phyloP scores from a whole-genome alignment of 345 rosid species.

The Populus simonii region DNA sequence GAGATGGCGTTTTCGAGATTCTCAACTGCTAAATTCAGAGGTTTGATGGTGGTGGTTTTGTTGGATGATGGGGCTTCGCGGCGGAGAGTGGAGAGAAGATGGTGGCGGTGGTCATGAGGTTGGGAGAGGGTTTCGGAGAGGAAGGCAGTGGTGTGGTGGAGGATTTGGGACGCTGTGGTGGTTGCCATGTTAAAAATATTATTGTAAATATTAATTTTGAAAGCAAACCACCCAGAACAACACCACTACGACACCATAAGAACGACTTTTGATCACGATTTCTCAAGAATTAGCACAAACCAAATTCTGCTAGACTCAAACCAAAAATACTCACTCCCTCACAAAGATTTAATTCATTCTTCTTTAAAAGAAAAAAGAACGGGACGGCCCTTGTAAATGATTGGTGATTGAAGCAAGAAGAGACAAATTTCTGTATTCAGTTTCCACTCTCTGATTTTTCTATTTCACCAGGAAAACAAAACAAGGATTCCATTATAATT shows the following conservation, averaged over 20 bases:
- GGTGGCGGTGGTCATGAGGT: slow-evolving; percentile 39
- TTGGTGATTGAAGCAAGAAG: not conserved
- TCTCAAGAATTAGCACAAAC: too few relatives aligned
- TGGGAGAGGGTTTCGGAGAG: slow-evolving; percentile 41
- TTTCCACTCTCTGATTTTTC: too few relatives aligned
- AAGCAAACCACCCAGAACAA: too few relatives aligned
- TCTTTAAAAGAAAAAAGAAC: too few relatives aligned
- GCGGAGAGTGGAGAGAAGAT: slow-evolving; percentile 37
- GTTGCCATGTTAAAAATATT: not conserved
- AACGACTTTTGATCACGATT: too few relatives aligned
- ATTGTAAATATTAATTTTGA: too few relatives aligned
- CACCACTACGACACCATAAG: too few relatives aligned
- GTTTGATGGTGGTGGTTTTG: slow-evolving; percentile 25
- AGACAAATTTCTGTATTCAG: not conserved
- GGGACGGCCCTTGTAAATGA: slow-evolving; percentile 4
- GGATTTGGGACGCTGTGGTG: slow-evolving; percentile 35
- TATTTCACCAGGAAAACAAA: not conserved
- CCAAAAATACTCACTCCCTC: too few relatives aligned
- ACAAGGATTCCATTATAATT: not conserved
- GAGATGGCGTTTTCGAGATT: slow-evolving; percentile 49
- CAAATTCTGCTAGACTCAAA: too few relatives aligned
- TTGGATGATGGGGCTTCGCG: slow-evolving; percentile 16
- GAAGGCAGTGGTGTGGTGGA: slow-evolving; percentile 38
- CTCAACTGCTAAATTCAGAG: slow-evolving; percentile 38
- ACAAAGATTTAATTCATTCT: too few relatives aligned